Base-by-base conservation (phyloP, 148 eudicot species). In the Silene uniflora region DNA sequence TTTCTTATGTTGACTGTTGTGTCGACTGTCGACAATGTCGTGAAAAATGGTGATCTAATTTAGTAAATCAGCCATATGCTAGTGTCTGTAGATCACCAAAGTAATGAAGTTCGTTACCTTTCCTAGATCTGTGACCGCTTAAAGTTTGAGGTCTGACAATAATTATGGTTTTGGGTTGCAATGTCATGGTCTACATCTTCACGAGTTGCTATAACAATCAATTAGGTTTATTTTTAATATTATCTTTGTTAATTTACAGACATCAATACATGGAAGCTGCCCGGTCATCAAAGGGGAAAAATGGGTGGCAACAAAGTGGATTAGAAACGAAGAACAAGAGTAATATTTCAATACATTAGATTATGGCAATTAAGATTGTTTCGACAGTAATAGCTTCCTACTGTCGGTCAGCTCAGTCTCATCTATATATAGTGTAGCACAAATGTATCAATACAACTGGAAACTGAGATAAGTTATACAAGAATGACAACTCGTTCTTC, bases 251-350 rank as follows among this genome's bases (percentile, higher is more conserved):
- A 42, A 35, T 47, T 66, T 55, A 47, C 91, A 92, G 98, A 78
- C 85, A 73, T 92, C 98, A 42, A 73, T 90, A 68, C 98, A 92
- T 69, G 98, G 98, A 72, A 87, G 98, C 84, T 92, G 98, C 81
- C 91, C 96, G 2, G 96, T 90, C 16, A 77, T 86, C 65, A 80
- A 65, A 76, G 98, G 98, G 61, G 88, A 90, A 74, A 92, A 92
- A 81, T 92, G 98, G 98, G 98, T 92, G 22, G 98, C 98, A 62
- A 92, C 93, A 55, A 90, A 87, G 77, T 90, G 92, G 93, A 83
- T 89, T 25, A 84, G 97, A 76, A 81, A 92, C 86, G 79, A 87
- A 73, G 86, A 69, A 73, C 66, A 69, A 62, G 85, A 90, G 47
- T 76, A 60, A 42, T 44, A 21, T 22, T 29, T 14, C n/a, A 46